phyloP scores from a whole-genome alignment of 192 early-diverging fungal species.

The Coemansia sp. region DNA sequence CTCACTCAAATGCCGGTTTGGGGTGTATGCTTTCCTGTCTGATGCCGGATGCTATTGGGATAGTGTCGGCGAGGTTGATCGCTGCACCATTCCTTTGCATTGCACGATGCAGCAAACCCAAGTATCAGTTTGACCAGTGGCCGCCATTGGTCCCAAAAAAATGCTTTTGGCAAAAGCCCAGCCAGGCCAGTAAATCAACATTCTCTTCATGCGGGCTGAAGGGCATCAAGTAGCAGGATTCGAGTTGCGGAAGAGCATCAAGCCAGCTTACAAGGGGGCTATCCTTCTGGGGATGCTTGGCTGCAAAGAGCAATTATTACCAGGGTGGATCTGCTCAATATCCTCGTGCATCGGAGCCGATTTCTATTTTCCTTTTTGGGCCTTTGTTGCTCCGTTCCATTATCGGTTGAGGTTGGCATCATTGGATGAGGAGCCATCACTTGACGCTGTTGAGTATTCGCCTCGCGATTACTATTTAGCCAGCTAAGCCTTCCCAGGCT shows the following conservation, averaged over 20 bases:
- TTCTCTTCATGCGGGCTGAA: background rate
- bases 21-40: background rate
- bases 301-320: background rate
- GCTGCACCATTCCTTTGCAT: conserved; percentile 11
- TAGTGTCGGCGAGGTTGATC: conserved; percentile 3
- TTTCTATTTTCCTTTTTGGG: background rate
- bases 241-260: background rate
- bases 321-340: background rate
- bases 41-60: background rate
- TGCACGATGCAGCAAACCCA: background rate
- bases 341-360: conserved; percentile 2
- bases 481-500: background rate
- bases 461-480: background rate
- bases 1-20: background rate
- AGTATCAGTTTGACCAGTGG: background rate
- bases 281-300: background rate
- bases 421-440: background rate
- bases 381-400: background rate
- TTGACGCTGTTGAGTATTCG: background rate
- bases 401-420: background rate
- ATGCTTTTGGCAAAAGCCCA: background rate
- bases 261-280: background rate
- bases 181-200: background rate
- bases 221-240: background rate
- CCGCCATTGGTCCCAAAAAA: conserved; percentile 14